Evolutionary conservation across 805 yeast species (phyloP), one percentile per base, ranked within the genome.

Genomic region (Kazachstania africana): DNA sequence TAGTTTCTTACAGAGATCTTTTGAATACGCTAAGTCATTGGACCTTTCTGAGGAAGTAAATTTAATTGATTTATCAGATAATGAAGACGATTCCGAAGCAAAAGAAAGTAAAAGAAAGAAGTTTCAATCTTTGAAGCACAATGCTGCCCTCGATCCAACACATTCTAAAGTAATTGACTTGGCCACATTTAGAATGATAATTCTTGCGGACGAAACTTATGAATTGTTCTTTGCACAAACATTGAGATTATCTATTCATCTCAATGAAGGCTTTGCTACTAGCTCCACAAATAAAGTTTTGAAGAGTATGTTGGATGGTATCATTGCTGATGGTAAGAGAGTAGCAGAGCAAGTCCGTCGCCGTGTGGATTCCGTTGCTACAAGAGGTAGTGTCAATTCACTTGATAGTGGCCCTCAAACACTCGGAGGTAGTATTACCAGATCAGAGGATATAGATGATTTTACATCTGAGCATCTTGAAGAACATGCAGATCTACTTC

Each of bases 121-220:
- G 27, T 39, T 43, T 28, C 47, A 46, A n/a, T 48, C 55, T 14
- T 38, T 71, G 26, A 64, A 64, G 17, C 84, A 83, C 29, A 84
- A 85, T 48, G 82, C 74, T 4, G 95, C 94, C 0, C 59, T 84
- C 24, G 82, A 84, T 48, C 95, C 95, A 3, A 65, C 70, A 20
- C 70, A 76, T 20, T 94, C 94, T 1, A 73, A 78, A 8, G 72
- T 61, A 36, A 66, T 87, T 32, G 81, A 79, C 32, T 60, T 84
- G 12, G 83, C 97, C 0, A 85, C 95, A 0, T 88, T 88, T 59
- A 64, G 97, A 39, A 88, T 88, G 98, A 93, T 91, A 1, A 61
- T 91, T 5, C 62, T 88, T 5, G 96, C 97, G 0, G 95, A 87
- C 52, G 97, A 85, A 47, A 81, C 95, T 0, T 79, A 84, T 43